Percentiles rank a stretch among this genome's conserved stretches.
Evolutionary conservation across 768 basidiomycete genomes (phyloP).

Genomic region (Rhizopogon vinicolor): DNA sequence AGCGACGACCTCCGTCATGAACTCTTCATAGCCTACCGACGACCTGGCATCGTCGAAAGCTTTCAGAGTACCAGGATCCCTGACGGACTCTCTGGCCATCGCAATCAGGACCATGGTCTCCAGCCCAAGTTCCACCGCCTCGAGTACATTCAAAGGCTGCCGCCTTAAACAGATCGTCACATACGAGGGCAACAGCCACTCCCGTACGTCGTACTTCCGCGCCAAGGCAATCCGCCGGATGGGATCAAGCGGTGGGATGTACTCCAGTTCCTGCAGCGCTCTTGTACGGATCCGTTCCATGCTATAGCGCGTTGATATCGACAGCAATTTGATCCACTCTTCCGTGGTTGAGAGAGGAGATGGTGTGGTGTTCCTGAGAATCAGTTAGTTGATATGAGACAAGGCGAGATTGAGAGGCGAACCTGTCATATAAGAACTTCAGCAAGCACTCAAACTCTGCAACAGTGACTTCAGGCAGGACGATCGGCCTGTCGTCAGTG

Average conservation of each 20-base stretch:
- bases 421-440: constrained; percentile 37
- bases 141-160: constrained; percentile 28
- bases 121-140: constrained; percentile 30
- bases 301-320: constrained; percentile 34
- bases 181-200: constrained; percentile 37
- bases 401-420: constrained; percentile 4
- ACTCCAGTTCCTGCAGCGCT: constrained; percentile 28
- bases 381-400: background rate
- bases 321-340: constrained; percentile 36
- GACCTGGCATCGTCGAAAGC: background rate
- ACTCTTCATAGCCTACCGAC: background rate
- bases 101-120: constrained; percentile 20
- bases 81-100: constrained; percentile 17
- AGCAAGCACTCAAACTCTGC: constrained; percentile 34
- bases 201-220: constrained; percentile 29
- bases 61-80: constrained; percentile 1
- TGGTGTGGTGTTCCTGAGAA: background rate
- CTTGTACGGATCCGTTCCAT: constrained; percentile 31
- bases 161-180: constrained; percentile 29
- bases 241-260: constrained; percentile 20
- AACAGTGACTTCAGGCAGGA: constrained; percentile 26
- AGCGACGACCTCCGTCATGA: background rate
- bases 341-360: constrained; percentile 11
- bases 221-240: constrained; percentile 35
- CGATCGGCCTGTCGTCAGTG: constrained; percentile 28